Evolutionary conservation across 1,284 basidiomycete genomes (phyloP), one percentile per base, ranked within the genome.

Genomic region (Mycosarcoma mackinlayi): DNA sequence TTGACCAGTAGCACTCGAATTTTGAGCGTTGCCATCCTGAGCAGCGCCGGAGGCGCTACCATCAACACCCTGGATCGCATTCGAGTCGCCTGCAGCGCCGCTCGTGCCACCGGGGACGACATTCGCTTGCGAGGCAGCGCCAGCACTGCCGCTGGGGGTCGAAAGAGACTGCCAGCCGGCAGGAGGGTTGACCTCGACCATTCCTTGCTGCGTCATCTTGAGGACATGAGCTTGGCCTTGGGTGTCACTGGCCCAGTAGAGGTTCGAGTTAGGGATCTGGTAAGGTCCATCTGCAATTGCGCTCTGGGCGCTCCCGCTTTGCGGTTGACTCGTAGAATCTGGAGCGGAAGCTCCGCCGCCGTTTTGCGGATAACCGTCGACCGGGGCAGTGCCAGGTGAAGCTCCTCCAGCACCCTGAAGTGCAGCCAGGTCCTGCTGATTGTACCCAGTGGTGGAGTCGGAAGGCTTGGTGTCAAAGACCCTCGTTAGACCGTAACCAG

Each of bases 401-500:
- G 46, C 67, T 7, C 35, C 67, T 1, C 56, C 51, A n/a, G 60
- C 61, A 13, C 13, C 57, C 45, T 56, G 51, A 1, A 61, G 7
- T 1, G 67, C 61, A 30, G 52, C 52, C 51, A 57, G 39, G 14
- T 70, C 61, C n/a, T 34, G 11, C 19, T 21, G 48, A 21, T 21
- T 49, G 39, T 64, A 64, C 1, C 28, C 44, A 13, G 56, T 59
- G 16, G 35, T 46, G 11, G 57, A 35, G 27, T 57, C 53, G 27
- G 67, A 45, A n/a, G 67, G 67, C 35, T 63, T 64, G 42, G 61
- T 64, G 41, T 51, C 52, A 18, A 70, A 45, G 16, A 61, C 10
- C 27, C 59, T 70, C 25, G 67, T 64, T 6, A 39, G 10, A 11
- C 42, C 34, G 13, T 25, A 52, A 21, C 59, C 65, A 7, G 10